Conservation (phyloP, 352 stramenopile species). For the Paralagenidium karlingii region DNA sequence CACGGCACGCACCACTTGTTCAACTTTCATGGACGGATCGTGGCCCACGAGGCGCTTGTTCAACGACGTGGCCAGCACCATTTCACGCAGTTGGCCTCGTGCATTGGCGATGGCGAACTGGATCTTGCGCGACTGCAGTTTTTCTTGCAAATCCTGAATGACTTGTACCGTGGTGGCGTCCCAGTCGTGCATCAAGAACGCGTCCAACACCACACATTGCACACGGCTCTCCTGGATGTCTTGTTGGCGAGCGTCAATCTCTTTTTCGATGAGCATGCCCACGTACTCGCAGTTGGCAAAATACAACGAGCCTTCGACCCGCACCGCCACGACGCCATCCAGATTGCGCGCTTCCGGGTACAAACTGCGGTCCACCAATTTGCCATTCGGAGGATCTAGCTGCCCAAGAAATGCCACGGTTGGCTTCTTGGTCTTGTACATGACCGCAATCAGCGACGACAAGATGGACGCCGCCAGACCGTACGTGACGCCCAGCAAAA, state of each 20-base stretch:
- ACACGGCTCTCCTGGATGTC: too few species aligned
- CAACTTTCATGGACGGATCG: conserved; percentile 46
- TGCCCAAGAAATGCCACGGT: conserved; percentile 30
- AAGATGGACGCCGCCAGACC: conserved; percentile 38
- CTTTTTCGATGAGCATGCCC: conserved; percentile 26
- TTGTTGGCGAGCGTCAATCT: conserved; percentile 24
- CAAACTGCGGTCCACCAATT: conserved; percentile 35
- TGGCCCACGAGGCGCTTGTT: conserved; percentile 40
- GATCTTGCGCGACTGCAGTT: conserved; percentile 39
- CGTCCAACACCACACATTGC: conserved; percentile 26
- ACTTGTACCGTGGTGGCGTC: conserved; percentile 80
- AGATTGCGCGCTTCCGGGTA: conserved; percentile 22
- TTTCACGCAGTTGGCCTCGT: conserved; percentile 37
- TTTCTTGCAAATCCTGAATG: conserved; percentile 65
- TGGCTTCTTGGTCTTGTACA: conserved; percentile 39
- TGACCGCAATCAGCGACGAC: conserved; percentile 35
- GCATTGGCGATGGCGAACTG: conserved; percentile 70
- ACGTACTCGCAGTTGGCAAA: conserved; percentile 58
- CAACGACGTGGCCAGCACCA: conserved; percentile 53
- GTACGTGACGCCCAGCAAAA: conserved; percentile 25
- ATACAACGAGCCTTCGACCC: conserved; percentile 39
- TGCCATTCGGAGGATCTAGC: conserved; percentile 15
- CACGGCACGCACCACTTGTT: conserved; percentile 46
- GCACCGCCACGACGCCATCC: conserved; percentile 29
- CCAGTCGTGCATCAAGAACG: conserved; percentile 68